Conservation (phyloP, 2,329 filamentous ascomycete species). For the Chaetomiaceae sp. region DNA sequence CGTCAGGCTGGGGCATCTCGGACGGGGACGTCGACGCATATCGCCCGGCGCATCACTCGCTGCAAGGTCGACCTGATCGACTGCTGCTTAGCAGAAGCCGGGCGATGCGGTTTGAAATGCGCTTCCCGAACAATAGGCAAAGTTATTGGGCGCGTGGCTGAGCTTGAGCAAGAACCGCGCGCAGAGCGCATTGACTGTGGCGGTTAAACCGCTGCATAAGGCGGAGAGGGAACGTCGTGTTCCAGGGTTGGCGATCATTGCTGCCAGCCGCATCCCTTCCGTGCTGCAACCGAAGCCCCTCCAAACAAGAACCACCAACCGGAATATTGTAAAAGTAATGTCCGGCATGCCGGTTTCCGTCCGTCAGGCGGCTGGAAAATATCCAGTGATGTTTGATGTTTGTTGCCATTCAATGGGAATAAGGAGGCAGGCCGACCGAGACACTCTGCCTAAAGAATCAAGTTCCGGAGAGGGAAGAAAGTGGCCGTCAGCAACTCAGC, state of each 20-base stretch:
- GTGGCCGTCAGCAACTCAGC: neutral
- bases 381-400: slow-evolving; percentile 18
- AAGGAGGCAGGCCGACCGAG: neutral
- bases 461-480: neutral
- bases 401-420: slow-evolving; percentile 7
- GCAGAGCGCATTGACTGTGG: slow-evolving; percentile 8
- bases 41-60: slow-evolving; percentile 12
- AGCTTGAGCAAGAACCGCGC: neutral
- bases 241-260: slow-evolving; percentile 27
- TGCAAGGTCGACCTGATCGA: slow-evolving; percentile 23
- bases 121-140: slow-evolving; percentile 6
- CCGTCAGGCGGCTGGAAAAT: slow-evolving; percentile 16
- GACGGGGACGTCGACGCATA: slow-evolving; percentile 16
- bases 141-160: slow-evolving; percentile 12
- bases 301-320: slow-evolving; percentile 3
- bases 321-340: slow-evolving; percentile 3
- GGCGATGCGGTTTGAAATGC: slow-evolving; percentile 21
- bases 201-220: slow-evolving; percentile 27
- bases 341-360: neutral
- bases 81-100: slow-evolving; percentile 17
- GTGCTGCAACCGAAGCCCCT: neutral
- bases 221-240: slow-evolving; percentile 18
- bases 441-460: slow-evolving; percentile 12
- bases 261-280: slow-evolving; percentile 8
- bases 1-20: neutral